Conservation (phyloP, 495 filamentous ascomycete species). For the Podospora fimiseda region DNA sequence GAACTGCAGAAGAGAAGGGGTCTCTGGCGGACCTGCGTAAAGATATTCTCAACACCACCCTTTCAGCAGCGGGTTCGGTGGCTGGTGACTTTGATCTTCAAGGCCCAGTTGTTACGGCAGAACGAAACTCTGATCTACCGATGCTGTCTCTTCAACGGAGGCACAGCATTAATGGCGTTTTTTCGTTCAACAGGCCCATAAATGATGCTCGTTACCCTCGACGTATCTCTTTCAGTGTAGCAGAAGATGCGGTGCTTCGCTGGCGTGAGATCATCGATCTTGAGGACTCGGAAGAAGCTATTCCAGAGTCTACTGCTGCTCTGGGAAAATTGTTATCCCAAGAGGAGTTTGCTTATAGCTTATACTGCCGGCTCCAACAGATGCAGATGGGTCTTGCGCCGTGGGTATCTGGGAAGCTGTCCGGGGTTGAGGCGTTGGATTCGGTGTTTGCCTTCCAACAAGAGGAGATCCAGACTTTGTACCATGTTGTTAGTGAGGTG, state of each 20-base stretch:
- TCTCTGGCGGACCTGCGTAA: slow-evolving; percentile 18
- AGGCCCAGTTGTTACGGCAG: slow-evolving; percentile 32
- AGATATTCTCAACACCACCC: slow-evolving; percentile 16
- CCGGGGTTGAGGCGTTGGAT: slow-evolving; percentile 56
- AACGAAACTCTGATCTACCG: slow-evolving; percentile 19
- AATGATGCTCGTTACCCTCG: slow-evolving; percentile 64
- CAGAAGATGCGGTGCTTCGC: slow-evolving; percentile 76
- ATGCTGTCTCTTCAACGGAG: slow-evolving; percentile 36
- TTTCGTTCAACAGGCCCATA: slow-evolving; percentile 22
- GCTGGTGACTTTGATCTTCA: slow-evolving; percentile 41
- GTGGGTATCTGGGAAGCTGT: slow-evolving; percentile 64
- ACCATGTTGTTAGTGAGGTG: slow-evolving; percentile 58
- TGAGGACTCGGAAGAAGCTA: slow-evolving; percentile 39
- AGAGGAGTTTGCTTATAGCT: slow-evolving; percentile 54
- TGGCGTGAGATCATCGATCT: slow-evolving; percentile 52
- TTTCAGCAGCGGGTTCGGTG: slow-evolving; percentile 38
- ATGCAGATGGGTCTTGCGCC: slow-evolving; percentile 47
- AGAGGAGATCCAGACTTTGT: slow-evolving; percentile 59
- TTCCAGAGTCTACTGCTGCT: background rate
- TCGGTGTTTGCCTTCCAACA: slow-evolving; percentile 53
- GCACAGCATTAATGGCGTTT: slow-evolving; percentile 42
- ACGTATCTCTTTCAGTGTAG: slow-evolving; percentile 79
- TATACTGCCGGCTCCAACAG: slow-evolving; percentile 44
- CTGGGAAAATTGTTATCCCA: slow-evolving; percentile 9
- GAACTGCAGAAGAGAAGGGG: slow-evolving; percentile 6